Percentiles rank a stretch among this genome's conserved stretches.
These are phyloP conservation scores for Medicago lupulina DNA, from an alignment of 306 rosid species.

Conservation along the genomic window DNA sequence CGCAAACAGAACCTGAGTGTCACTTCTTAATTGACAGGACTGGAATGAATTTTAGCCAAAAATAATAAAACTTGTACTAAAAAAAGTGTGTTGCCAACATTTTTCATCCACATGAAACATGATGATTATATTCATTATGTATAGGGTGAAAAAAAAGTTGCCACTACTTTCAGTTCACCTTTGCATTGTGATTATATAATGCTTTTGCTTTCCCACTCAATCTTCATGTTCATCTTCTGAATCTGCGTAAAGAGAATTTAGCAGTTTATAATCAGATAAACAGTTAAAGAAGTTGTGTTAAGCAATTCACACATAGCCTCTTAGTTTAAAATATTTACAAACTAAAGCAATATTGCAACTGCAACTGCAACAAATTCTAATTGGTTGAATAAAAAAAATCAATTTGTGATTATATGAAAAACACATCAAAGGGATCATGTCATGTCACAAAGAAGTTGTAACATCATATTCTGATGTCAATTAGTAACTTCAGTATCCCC, in stretches of 20 bases:
- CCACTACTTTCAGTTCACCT: conserved; percentile 50
- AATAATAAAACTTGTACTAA: background rate
- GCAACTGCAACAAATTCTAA: conserved; percentile 5
- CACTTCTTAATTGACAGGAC: conserved; percentile 5
- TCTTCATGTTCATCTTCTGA: conserved; percentile 94
- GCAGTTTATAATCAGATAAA: conserved; percentile 31
- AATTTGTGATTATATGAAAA: background rate
- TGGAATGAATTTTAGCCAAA: background rate
- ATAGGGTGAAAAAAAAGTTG: conserved; percentile 31
- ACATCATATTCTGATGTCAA: conserved; percentile 24
- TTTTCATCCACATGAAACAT: background rate
- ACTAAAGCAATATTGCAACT: conserved; percentile 16
- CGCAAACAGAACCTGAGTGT: background rate
- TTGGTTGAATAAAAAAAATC: conserved; percentile 16
- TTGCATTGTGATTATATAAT: conserved; percentile 39
- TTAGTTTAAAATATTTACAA: conserved; percentile 25
- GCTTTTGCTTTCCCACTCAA: conserved; percentile 54
- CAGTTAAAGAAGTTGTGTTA: conserved; percentile 12
- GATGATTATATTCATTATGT: background rate
- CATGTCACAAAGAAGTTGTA: conserved; percentile 28
- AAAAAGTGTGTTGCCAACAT: conserved; percentile 7
- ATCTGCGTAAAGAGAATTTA: conserved; percentile 59
- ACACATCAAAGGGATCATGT: conserved; percentile 13
- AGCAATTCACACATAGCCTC: conserved; percentile 9
- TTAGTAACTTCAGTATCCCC: conserved; percentile 23